phyloP scores from a whole-genome alignment of 345 rosid species.

The Hevea brasiliensis region DNA sequence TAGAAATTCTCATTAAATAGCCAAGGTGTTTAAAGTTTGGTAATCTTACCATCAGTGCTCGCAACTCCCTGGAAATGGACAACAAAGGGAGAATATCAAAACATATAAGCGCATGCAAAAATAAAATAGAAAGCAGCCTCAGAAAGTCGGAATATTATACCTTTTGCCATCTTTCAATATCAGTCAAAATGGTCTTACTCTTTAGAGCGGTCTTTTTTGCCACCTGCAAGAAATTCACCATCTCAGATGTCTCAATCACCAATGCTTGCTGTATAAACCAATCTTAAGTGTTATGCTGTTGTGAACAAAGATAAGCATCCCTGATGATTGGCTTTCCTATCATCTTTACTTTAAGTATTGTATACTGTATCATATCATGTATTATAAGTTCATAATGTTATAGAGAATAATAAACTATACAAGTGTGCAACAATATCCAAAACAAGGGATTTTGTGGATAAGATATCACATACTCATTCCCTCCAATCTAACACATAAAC shows the following conservation, averaged over 20 bases:
- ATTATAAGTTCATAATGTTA: not conserved
- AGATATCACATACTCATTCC: not conserved
- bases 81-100: slow-evolving; percentile 27
- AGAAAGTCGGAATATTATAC: slow-evolving; percentile 41
- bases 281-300: not conserved
- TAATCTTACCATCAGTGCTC: slow-evolving; percentile 79
- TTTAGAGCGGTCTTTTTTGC: slow-evolving; percentile 87
- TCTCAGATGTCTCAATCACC: slow-evolving; percentile 12
- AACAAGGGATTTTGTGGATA: not conserved
- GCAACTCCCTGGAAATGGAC: slow-evolving; percentile 84
- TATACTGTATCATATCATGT: slow-evolving; percentile 4
- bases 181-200: slow-evolving; percentile 82
- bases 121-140: slow-evolving; percentile 4
- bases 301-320: not conserved
- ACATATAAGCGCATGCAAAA: slow-evolving; percentile 16
- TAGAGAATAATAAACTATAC: not conserved
- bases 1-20: not conserved
- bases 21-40: slow-evolving; percentile 7
- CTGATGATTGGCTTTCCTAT: not conserved
- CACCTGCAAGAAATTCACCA: slow-evolving; percentile 51
- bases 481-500: not conserved
- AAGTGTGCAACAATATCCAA: not conserved
- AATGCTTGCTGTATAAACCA: not conserved
- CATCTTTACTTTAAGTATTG: not conserved
- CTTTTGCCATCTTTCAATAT: slow-evolving; percentile 97